Evolutionary conservation across 208 protist species (phyloP).

Genomic region (Angomonas desouzai): DNA sequence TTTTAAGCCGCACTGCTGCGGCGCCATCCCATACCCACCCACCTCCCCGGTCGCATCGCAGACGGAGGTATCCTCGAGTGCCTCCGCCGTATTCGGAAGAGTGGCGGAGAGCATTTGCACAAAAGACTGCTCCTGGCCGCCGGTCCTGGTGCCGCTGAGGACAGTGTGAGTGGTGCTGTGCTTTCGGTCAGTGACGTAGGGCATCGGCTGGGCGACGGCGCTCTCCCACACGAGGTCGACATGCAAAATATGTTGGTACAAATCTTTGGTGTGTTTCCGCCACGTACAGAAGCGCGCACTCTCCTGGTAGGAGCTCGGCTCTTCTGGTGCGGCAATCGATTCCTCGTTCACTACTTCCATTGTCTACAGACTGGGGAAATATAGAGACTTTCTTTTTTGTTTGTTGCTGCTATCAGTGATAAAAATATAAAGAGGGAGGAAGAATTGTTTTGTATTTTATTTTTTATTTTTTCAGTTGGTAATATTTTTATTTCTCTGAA

Average conservation of each 20-base stretch:
- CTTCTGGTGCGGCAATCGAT: neutral
- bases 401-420: neutral
- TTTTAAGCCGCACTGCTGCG: constrained; percentile 47
- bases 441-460: neutral
- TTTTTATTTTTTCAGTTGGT: constrained; percentile 1
- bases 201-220: constrained; percentile 72
- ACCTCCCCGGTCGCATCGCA: constrained; percentile 87
- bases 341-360: neutral
- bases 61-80: constrained; percentile 48
- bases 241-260: constrained; percentile 86
- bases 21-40: constrained; percentile 86
- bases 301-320: constrained; percentile 60
- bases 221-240: constrained; percentile 89
- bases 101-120: constrained; percentile 75
- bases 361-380: no score
- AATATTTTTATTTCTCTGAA: no score
- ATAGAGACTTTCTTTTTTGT: constrained; percentile 3
- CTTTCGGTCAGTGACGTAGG: constrained; percentile 60
- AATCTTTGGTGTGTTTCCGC: constrained; percentile 82
- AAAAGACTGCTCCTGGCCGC: constrained; percentile 80
- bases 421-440: neutral
- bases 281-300: constrained; percentile 72
- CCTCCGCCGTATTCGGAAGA: constrained; percentile 39
- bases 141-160: constrained; percentile 71
- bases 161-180: constrained; percentile 69